Base-by-base conservation (phyloP, 1,139 yeast species). In the Protomyces gravidus region DNA sequence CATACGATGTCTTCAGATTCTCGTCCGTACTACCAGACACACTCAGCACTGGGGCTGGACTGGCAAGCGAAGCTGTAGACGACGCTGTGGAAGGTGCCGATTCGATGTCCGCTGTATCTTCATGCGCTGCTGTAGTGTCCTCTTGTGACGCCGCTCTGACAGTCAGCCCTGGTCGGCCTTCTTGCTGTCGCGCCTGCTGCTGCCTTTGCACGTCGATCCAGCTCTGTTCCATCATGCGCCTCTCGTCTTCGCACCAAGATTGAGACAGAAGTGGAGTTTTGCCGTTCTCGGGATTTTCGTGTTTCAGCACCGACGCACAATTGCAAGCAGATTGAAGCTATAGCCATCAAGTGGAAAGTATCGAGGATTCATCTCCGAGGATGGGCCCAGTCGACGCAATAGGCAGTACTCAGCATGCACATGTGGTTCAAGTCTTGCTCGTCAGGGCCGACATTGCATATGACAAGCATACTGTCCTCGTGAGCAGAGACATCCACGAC, bases 1-100 rank as follows among this genome's bases (percentile, higher is more conserved):
- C 46, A 17, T 46, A 46, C 58, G 58, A 53, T 23, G 58, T 42
- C 17, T 49, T 33, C 19, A 53, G 58, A 27, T 46, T 32, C 40
- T 46, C 58, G 25, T 53, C 58, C 23, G 58, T 53, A 27, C 50
- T 53, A 36, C 58, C 58, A n/a, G 51, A 45, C 7, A 25, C 32
- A 15, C 46, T 28, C 17, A 27, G 21, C 6, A 21, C 32, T 2
- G 39, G 46, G 6, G 32, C 25, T 17, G 58, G 58, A 36, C 51
- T 33, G 11, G 21, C 45, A 3, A 42, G 28, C 17, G 55, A 39
- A 5, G 46, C 27, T 2, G 58, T n/a, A 7, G 58, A 53, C 5
- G 58, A n/a, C 36, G 39, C 51, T 6, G 51, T 53, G 0, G 58
- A 53, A 7, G 58, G 51, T 23, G 45, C 58, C 25, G 58, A 53